Evolutionary conservation across 164 flowering plant species (phyloP).

Genomic region (Akebia trifoliata): DNA sequence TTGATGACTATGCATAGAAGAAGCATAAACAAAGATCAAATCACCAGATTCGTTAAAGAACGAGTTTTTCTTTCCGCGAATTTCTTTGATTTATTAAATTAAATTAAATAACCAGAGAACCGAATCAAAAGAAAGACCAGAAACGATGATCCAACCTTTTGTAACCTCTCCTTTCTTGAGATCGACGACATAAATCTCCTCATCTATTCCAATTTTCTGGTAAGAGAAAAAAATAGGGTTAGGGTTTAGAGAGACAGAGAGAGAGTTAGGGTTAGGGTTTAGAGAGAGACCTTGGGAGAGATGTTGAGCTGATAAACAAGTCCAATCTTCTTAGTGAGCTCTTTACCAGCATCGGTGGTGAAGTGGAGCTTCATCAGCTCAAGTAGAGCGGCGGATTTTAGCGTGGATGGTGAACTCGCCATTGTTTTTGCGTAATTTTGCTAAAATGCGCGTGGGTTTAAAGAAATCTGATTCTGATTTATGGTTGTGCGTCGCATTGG

Average conservation of each 20-base stretch:
- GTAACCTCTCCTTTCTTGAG: constrained; percentile 91
- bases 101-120: no score
- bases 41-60: not conserved
- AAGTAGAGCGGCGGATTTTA: constrained; percentile 68
- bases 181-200: constrained; percentile 64
- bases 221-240: constrained; percentile 7
- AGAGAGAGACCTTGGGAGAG: constrained; percentile 68
- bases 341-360: constrained; percentile 74
- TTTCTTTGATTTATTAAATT: not conserved
- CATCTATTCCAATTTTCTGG: constrained; percentile 84
- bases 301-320: constrained; percentile 85
- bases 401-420: constrained; percentile 27
- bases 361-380: constrained; percentile 82
- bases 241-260: constrained; percentile 5
- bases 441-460: not conserved
- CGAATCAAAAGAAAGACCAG: not conserved
- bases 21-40: no score
- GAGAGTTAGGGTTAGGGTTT: not conserved
- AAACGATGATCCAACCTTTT: constrained; percentile 67
- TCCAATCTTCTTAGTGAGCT: constrained; percentile 59
- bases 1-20: no score
- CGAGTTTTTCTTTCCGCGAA: no score
- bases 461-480: no score
- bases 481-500: no score
- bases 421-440: not conserved